Evolutionary conservation across 2,329 filamentous ascomycete species (phyloP), one percentile per base, ranked within the genome.

Genomic region (Scortechinia acanthostroma): DNA sequence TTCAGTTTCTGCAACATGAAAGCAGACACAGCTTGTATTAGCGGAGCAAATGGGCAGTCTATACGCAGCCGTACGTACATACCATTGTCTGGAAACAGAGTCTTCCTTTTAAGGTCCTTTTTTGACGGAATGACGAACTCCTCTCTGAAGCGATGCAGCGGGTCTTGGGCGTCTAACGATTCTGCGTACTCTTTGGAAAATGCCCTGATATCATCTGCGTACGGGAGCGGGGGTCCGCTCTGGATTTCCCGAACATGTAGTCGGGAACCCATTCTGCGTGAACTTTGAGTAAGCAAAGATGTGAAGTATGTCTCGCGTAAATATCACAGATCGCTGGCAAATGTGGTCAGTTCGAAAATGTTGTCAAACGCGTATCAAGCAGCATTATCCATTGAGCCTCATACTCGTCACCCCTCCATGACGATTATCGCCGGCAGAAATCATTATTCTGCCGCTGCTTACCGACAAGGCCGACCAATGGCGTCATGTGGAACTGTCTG

Each of bases 111-210:
- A 42, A 93, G 64, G 30, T 90, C 87, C 6, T 68, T 69, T 59
- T 81, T 88, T 2, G 84, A 85, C 0, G 90, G 90, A 42, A 94
- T 81, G 42, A 85, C 73, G 59, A 91, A 95, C 52, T 91, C 76
- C 20, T 79, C 65, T 22, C 88, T 76, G 46, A 88, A 73, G 46
- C 70, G 65, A 15, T 65, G 62, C 28, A 89, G 61, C n/a, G 70
- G 62, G 55, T 88, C 83, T 52, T 77, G 67, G 0, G 65, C 61
- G 59, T 88, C 84, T 4, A 86, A 19, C 6, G 35, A 10, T 17
- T 40, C 35, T 10, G 35, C 35, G 6, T 40, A 10, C 20, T 40
- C 10, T 40, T 17, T 40, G 10, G 10, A 13, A 17, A 15, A 40
- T 6, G 17, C 35, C 17, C 35, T 19, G 35, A 30, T 30, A 30